Evolutionary conservation across 768 basidiomycete species (phyloP), one percentile per base, ranked within the genome.

Genomic region (Pleurotus cornucopiae): DNA sequence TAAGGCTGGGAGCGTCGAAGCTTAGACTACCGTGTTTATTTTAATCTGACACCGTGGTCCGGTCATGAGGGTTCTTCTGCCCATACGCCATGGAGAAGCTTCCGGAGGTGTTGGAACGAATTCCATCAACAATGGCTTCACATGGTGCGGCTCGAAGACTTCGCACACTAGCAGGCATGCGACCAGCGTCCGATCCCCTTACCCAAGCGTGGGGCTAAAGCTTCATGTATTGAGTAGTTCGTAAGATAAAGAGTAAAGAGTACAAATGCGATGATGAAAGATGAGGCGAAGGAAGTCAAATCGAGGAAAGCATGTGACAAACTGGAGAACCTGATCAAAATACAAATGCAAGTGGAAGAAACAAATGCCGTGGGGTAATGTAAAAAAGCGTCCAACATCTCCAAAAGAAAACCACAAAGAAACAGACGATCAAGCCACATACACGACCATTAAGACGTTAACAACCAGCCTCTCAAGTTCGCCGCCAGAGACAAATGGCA

Each of bases 401-500:
- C 25, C 37, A 55, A 43, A 41, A 44, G 49, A 30, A 14, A 44
- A 13, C 20, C 5, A 25, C 23, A 25, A 25, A 5, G 5, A 25
- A 25, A 25, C 23, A 5, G 23, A 25, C 23, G 23, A 25, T 25
- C 71, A 86, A 46, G 84, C 83, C 60, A 91, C 81, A 59, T 75
- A 91, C 3, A 84, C 81, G 20, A 91, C 85, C 46, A 91, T 62
- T 51, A 91, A 67, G n/a, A 83, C 80, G 67, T 91, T 91, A 18
- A 91, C 86, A 4, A 89, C 77, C 55, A 91, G 67, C 69, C 85
- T 90, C 65, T 88, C 83, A 65, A 91, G 64, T 66, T 84, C 80
- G 1, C 86, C 85, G 12, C 75, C 74, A 3, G 83, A 78, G 3
- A 89, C 79, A 55, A 91, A 87, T 41, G 82, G 81, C 1, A 90